These are phyloP conservation scores for Suillus hirtellus DNA, from an alignment of 768 basidiomycete species.

Conservation along the genomic window DNA sequence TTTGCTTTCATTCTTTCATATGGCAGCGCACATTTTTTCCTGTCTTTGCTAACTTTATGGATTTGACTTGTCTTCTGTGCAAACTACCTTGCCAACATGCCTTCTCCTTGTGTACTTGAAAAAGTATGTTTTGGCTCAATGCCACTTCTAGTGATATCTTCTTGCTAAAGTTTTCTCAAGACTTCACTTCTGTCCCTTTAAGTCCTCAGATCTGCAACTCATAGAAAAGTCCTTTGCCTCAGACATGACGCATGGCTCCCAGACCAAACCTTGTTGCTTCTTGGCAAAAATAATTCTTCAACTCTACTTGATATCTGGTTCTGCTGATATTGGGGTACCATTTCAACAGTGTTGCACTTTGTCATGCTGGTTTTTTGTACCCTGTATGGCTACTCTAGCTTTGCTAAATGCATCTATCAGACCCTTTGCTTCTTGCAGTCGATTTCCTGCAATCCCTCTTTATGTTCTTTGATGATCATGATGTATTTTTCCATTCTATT, in stretches of 20 bases:
- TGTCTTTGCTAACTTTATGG: conserved; percentile 3
- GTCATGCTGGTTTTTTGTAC: conserved; percentile 11
- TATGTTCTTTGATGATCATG: conserved; percentile 12
- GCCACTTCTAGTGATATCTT: neutral
- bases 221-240: conserved; percentile 12
- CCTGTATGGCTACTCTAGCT: conserved; percentile 4
- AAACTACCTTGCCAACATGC: neutral
- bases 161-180: neutral
- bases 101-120: conserved; percentile 1
- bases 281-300: conserved; percentile 1
- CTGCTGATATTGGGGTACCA: neutral
- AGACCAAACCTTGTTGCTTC: conserved; percentile 7
- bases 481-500: neutral
- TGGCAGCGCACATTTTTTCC: conserved; percentile 1
- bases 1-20: conserved; percentile 6
- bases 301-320: neutral
- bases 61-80: conserved; percentile 1
- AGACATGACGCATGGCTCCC: conserved; percentile 8
- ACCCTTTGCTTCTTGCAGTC: conserved; percentile 19
- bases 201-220: conserved; percentile 10
- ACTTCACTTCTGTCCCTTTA: conserved; percentile 9
- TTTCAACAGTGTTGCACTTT: neutral
- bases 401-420: conserved; percentile 13
- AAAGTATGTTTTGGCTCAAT: conserved; percentile 6
- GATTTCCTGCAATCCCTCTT: conserved; percentile 14